Percentiles rank a stretch among this genome's conserved stretches.
These are phyloP conservation scores for Coccomyxa subellipsoidea DNA, from an alignment of 163 green algal species.

Conservation along the genomic window DNA sequence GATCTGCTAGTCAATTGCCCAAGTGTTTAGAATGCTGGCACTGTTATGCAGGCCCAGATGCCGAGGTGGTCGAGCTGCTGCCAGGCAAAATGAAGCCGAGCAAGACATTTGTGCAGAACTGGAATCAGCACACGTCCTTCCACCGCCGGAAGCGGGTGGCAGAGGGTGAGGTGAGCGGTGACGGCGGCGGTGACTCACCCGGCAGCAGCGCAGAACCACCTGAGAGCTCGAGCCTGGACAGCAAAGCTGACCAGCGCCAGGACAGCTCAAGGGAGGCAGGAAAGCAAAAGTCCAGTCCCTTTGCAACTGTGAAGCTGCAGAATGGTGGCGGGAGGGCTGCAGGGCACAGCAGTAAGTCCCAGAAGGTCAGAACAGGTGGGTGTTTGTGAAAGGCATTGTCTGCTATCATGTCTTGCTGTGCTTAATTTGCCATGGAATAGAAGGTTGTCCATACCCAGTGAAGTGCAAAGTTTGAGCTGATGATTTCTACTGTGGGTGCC, in stretches of 20 bases:
- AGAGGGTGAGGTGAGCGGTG: not conserved
- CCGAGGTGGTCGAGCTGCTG: not conserved
- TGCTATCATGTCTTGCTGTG: no score
- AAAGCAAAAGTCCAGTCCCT: not conserved
- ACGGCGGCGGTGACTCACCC: not conserved
- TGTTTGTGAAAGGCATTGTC: no score
- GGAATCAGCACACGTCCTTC: conserved; percentile 3
- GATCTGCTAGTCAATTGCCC: no score
- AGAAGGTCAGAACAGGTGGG: no score
- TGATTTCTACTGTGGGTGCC: no score
- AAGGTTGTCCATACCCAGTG: no score
- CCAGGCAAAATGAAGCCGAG: not conserved
- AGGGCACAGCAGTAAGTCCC: not conserved
- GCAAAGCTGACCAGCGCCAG: not conserved
- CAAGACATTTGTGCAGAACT: not conserved
- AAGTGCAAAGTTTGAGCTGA: no score
- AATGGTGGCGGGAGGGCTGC: not conserved
- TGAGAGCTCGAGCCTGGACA: not conserved
- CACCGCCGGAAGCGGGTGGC: not conserved
- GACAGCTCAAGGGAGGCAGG: not conserved
- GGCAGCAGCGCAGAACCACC: not conserved
- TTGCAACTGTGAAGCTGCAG: not conserved
- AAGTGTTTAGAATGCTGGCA: no score
- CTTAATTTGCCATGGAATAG: no score
- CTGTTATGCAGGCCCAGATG: not conserved